Evolutionary conservation across 805 yeast species (phyloP).

Genomic region (Nakazawaea wickerhamii): DNA sequence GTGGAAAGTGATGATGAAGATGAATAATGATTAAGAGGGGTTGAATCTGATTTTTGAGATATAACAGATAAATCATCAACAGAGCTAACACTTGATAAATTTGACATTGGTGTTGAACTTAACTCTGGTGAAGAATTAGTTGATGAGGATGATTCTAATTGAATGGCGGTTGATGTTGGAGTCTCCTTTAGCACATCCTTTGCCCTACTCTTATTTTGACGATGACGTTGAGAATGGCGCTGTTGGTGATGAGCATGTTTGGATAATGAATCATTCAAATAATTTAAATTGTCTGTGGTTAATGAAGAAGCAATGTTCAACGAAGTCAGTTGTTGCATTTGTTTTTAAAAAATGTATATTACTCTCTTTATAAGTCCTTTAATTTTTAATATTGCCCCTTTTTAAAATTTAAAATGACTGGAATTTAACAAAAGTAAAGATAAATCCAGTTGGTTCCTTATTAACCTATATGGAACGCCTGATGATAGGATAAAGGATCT

Average conservation of each 20-base stretch:
- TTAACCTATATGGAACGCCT: no score
- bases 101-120: conserved; percentile 10
- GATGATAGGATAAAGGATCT: no score
- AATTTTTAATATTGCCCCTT: background rate
- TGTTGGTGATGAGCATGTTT: conserved; percentile 8
- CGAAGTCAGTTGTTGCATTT: background rate
- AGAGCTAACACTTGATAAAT: conserved; percentile 12
- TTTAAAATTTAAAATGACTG: no score
- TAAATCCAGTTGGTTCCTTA: no score
- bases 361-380: background rate
- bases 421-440: no score
- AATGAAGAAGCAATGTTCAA: conserved; percentile 7
- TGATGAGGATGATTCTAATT: conserved; percentile 5
- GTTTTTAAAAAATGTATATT: background rate
- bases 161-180: background rate
- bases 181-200: background rate
- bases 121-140: conserved; percentile 8
- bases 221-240: conserved; percentile 11
- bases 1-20: conserved; percentile 13
- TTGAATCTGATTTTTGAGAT: background rate
- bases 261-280: conserved; percentile 7
- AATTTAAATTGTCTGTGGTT: conserved; percentile 7
- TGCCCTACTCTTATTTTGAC: background rate
- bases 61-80: conserved; percentile 9
- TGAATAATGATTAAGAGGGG: background rate